Evolutionary conservation across 2,329 filamentous ascomycete species (phyloP).

Genomic region (Aspergillaceae sp.): DNA sequence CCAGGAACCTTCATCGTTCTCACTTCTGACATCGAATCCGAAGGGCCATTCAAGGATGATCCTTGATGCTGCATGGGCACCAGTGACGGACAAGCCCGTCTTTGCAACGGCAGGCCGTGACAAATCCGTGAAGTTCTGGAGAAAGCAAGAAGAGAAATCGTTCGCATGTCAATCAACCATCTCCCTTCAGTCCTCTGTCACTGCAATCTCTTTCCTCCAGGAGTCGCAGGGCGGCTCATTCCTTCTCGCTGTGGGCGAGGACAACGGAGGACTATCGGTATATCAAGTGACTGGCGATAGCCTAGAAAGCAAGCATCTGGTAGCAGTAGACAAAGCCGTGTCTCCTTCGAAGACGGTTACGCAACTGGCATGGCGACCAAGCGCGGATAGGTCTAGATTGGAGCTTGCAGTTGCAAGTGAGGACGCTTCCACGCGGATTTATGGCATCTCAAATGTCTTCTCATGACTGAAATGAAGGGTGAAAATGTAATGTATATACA

Average conservation of each 20-base stretch:
- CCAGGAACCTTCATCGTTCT: slow-evolving; percentile 41
- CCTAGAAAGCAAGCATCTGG: slow-evolving; percentile 21
- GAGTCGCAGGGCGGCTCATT: slow-evolving; percentile 18
- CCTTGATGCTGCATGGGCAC: slow-evolving; percentile 76
- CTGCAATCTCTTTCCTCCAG: slow-evolving; percentile 59
- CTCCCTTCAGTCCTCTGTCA: slow-evolving; percentile 53
- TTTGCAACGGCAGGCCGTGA: slow-evolving; percentile 90
- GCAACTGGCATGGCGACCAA: slow-evolving; percentile 62
- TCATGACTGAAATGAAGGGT: slow-evolving; percentile 10
- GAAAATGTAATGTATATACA: slow-evolving; percentile 10
- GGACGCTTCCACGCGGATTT: slow-evolving; percentile 37
- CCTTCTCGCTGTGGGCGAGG: slow-evolving; percentile 40
- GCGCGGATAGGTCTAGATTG: slow-evolving; percentile 7
- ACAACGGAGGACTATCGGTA: slow-evolving; percentile 39
- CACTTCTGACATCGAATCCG: slow-evolving; percentile 55
- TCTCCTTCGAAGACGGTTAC: slow-evolving; percentile 57
- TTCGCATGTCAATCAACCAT: slow-evolving; percentile 50
- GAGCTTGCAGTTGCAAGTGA: slow-evolving; percentile 40
- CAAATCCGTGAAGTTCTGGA: slow-evolving; percentile 72
- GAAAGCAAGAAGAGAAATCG: slow-evolving; percentile 22
- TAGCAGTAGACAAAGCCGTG: slow-evolving; percentile 28
- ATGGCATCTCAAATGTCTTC: slow-evolving; percentile 26
- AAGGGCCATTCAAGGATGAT: slow-evolving; percentile 94
- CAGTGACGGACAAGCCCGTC: slow-evolving; percentile 33
- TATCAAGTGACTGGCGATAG: slow-evolving; percentile 29